Percentiles rank a stretch among this genome's conserved stretches.
Evolutionary conservation across 352 stramenopile species (phyloP).

Genomic region (Phytopythium helicoides): DNA sequence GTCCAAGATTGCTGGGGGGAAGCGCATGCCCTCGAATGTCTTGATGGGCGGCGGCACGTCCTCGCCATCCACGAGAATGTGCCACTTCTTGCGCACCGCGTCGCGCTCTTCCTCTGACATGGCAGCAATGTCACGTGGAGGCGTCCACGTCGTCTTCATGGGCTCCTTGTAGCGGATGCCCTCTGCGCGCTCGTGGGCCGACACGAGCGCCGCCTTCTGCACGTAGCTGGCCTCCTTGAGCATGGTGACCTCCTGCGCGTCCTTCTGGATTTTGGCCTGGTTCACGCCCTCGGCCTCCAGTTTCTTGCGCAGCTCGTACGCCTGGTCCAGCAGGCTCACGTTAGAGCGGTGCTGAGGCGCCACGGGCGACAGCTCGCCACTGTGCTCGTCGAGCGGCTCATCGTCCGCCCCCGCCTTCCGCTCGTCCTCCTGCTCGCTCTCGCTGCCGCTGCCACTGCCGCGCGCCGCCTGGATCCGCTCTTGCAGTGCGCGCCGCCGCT

Average conservation of each 20-base stretch:
- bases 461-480: slow-evolving; percentile 47
- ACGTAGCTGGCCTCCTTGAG: slow-evolving; percentile 95
- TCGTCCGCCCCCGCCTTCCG: slow-evolving; percentile 7
- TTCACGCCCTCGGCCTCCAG: slow-evolving; percentile 78
- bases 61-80: slow-evolving; percentile 97
- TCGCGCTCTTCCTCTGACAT: slow-evolving; percentile 89
- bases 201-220: slow-evolving; percentile 95
- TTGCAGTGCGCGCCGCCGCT: slow-evolving; percentile 46
- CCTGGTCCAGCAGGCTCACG: slow-evolving; percentile 79
- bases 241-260: slow-evolving; percentile 90
- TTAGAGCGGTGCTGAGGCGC: slow-evolving; percentile 39
- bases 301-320: slow-evolving; percentile 80
- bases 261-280: slow-evolving; percentile 74
- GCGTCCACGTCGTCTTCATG: slow-evolving; percentile 91
- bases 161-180: slow-evolving; percentile 90
- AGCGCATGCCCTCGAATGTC: slow-evolving; percentile 97
- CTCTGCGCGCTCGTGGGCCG: slow-evolving; percentile 89
- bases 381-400: slow-evolving; percentile 1
- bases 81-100: slow-evolving; percentile 95
- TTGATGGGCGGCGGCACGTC: slow-evolving; percentile 96
- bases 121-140: slow-evolving; percentile 81
- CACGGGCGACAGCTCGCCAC: slow-evolving; percentile 10
- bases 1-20: slow-evolving; percentile 91
- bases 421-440: slow-evolving; percentile 28
- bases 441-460: slow-evolving; percentile 14